Percentiles rank a stretch among this genome's conserved stretches.
Conservation (phyloP, 1,284 basidiomycete species). For the Ceratobasidium sp. region DNA sequence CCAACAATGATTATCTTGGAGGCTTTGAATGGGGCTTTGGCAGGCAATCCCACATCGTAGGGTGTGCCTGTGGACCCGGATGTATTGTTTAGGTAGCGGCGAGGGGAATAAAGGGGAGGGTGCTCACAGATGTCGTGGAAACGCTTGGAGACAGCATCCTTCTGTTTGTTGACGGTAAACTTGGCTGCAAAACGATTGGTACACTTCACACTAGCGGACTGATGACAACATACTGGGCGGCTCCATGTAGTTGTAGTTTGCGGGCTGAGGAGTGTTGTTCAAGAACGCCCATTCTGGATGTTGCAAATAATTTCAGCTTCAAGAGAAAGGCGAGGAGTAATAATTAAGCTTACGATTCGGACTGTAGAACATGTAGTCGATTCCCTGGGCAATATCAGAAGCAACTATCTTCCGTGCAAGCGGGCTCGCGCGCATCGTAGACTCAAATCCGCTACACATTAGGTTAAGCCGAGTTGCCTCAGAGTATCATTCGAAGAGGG, state of each 20-base stretch:
- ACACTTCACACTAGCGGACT: neutral
- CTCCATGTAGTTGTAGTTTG: constrained; percentile 65
- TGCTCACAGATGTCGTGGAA: constrained; percentile 56
- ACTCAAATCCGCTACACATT: constrained; percentile 62
- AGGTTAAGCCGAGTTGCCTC: too few species aligned
- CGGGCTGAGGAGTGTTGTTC: constrained; percentile 65
- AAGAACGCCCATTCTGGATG: constrained; percentile 63
- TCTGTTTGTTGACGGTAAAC: constrained; percentile 3
- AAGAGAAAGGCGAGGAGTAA: too few species aligned
- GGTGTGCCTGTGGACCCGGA: too few species aligned
- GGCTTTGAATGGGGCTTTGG: constrained; percentile 67
- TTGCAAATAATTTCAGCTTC: too few species aligned
- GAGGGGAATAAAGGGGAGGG: constrained; percentile 47
- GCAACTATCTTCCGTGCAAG: constrained; percentile 33
- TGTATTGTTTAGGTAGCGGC: neutral
- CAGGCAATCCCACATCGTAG: constrained; percentile 63
- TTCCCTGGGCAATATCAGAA: constrained; percentile 29
- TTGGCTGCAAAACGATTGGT: neutral
- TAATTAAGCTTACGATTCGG: constrained; percentile 54
- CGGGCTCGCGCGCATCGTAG: constrained; percentile 61
- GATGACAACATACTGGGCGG: constrained; percentile 57
- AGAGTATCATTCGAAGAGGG: too few species aligned
- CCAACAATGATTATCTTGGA: constrained; percentile 60
- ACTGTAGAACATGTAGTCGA: constrained; percentile 31
- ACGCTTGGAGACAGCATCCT: constrained; percentile 47